phyloP scores from a whole-genome alignment of 139 green algal genomes.

The Ulvella scutata region DNA sequence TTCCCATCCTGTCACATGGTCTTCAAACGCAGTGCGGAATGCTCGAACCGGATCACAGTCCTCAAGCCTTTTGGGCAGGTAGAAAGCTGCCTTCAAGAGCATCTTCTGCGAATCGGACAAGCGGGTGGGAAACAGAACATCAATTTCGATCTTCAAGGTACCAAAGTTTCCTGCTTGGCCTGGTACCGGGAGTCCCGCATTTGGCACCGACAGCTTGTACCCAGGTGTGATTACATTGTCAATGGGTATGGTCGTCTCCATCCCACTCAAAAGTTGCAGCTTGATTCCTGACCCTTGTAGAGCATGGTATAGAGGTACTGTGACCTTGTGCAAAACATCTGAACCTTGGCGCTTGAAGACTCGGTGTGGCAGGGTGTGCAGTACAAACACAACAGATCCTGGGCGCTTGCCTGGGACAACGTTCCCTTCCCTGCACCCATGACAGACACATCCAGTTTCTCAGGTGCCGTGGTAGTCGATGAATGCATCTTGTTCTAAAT shows the following conservation, averaged over 20 bases:
- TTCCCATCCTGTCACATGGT: not conserved
- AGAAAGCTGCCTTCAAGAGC: slow-evolving; percentile 45
- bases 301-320: slow-evolving; percentile 47
- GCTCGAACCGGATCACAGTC: not conserved
- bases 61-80: slow-evolving; percentile 25
- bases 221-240: slow-evolving; percentile 39
- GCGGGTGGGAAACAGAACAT: slow-evolving; percentile 44
- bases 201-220: slow-evolving; percentile 23
- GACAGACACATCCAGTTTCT: not conserved
- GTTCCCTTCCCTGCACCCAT: slow-evolving; percentile 42
- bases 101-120: slow-evolving; percentile 51
- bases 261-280: slow-evolving; percentile 45
- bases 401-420: slow-evolving; percentile 28
- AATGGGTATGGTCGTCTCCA: slow-evolving; percentile 28
- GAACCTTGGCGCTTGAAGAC: slow-evolving; percentile 30
- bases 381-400: slow-evolving; percentile 47
- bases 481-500: not conserved
- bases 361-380: slow-evolving; percentile 31
- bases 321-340: slow-evolving; percentile 48
- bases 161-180: slow-evolving; percentile 12
- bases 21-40: not conserved
- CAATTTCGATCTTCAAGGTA: slow-evolving; percentile 42
- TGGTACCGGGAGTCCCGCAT: slow-evolving; percentile 19
- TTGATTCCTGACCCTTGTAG: slow-evolving; percentile 33
- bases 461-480: not conserved